Conservation (phyloP, 371 early-diverging fungal genomes). For the Mortierella sp. region DNA sequence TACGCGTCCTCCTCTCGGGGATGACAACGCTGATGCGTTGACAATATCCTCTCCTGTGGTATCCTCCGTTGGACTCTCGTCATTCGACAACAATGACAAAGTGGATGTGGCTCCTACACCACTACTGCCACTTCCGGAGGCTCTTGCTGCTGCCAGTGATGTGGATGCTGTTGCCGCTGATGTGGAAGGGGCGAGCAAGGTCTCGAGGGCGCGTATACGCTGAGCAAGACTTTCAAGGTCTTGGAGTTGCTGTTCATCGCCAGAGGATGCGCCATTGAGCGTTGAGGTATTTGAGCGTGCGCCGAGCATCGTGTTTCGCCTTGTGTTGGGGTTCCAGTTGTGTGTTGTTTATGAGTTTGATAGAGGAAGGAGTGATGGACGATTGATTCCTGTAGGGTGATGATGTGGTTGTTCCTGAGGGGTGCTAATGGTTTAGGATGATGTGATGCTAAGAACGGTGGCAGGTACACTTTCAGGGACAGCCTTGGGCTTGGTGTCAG, state of each 20-base stretch:
- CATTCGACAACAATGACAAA: neutral
- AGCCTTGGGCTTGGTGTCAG: constrained; percentile 6
- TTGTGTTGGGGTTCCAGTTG: neutral
- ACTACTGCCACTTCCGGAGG: neutral
- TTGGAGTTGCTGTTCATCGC: constrained; percentile 35
- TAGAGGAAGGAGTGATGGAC: neutral
- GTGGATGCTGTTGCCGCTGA: neutral
- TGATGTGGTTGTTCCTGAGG: constrained; percentile 1
- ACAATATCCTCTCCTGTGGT: constrained; percentile 20
- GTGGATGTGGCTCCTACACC: neutral
- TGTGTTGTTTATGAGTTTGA: neutral
- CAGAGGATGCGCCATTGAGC: constrained; percentile 8
- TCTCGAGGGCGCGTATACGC: constrained; percentile 45
- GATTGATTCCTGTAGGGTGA: neutral
- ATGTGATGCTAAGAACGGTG: neutral
- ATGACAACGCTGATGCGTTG: constrained; percentile 8
- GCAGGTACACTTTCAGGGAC: neutral
- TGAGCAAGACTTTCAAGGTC: constrained; percentile 54
- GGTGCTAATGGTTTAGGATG: neutral
- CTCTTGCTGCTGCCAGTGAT: constrained; percentile 11
- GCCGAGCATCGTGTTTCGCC: constrained; percentile 24
- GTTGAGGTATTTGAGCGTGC: constrained; percentile 8
- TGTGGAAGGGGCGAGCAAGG: constrained; percentile 19
- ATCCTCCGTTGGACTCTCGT: constrained; percentile 39
- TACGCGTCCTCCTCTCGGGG: neutral